These are phyloP conservation scores for Falciphora oryzae DNA, from an alignment of 2,329 filamentous ascomycete species.

Conservation along the genomic window DNA sequence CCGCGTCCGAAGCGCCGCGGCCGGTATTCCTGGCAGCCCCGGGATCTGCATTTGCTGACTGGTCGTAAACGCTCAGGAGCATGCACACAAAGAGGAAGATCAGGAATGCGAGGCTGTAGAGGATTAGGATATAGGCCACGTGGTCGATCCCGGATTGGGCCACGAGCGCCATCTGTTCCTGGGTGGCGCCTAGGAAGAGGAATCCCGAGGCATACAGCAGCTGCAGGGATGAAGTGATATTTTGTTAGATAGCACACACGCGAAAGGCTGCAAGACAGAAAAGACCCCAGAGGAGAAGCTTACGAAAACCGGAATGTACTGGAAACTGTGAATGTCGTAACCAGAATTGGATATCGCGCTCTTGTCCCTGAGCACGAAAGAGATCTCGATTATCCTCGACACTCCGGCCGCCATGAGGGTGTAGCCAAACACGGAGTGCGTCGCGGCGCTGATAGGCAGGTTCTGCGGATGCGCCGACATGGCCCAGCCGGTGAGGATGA, in stretches of 20 bases:
- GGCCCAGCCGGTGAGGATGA: constrained; percentile 87
- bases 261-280: neutral
- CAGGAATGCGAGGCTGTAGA: constrained; percentile 86
- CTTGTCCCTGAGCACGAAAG: constrained; percentile 76
- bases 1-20: constrained; percentile 20
- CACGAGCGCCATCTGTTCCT: constrained; percentile 87
- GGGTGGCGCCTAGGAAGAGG: constrained; percentile 95
- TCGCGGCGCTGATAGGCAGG: constrained; percentile 76
- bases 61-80: constrained; percentile 78
- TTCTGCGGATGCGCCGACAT: constrained; percentile 91
- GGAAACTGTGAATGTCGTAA: constrained; percentile 58
- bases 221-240: constrained; percentile 35
- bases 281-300: constrained; percentile 30
- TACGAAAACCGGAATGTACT: constrained; percentile 49
- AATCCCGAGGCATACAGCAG: constrained; percentile 89
- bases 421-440: constrained; percentile 88
- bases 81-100: constrained; percentile 88
- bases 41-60: constrained; percentile 35
- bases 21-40: constrained; percentile 8
- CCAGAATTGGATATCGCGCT: constrained; percentile 60
- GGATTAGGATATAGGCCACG: constrained; percentile 85
- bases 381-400: constrained; percentile 82
- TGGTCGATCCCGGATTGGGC: constrained; percentile 71
- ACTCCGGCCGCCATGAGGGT: constrained; percentile 87
- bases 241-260: constrained; percentile 18